A percentile compares a stretch with the other conserved stretches of the same genome.
These are phyloP conservation scores for Trichoderma atroviride DNA, from an alignment of 2,329 filamentous ascomycete genomes.

Conservation along the genomic window DNA sequence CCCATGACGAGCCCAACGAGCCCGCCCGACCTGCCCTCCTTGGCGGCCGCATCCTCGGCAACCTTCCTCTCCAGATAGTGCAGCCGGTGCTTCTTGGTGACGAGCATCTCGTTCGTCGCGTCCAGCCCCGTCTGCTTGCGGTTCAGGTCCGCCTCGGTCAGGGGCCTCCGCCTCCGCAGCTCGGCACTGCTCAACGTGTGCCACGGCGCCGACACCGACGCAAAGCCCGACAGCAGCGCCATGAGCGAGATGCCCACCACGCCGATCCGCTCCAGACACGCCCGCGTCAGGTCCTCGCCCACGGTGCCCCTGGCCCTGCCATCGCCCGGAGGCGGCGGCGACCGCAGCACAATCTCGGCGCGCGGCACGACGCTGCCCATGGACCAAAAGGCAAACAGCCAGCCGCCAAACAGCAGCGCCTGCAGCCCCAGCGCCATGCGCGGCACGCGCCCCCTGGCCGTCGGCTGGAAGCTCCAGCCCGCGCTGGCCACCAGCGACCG, in stretches of 20 bases:
- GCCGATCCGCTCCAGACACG: conserved; percentile 70
- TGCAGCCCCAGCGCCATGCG: conserved; percentile 68
- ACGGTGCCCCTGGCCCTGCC: neutral
- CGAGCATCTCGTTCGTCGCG: conserved; percentile 77
- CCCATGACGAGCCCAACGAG: conserved; percentile 76
- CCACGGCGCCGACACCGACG: conserved; percentile 85
- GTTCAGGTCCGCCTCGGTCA: conserved; percentile 73
- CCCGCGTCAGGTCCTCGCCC: conserved; percentile 49
- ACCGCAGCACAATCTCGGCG: conserved; percentile 15
- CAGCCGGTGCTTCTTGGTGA: conserved; percentile 72
- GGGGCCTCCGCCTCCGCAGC: conserved; percentile 53
- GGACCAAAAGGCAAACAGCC: conserved; percentile 78
- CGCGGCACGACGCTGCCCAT: conserved; percentile 64
- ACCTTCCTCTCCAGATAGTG: conserved; percentile 69
- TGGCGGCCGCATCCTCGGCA: conserved; percentile 45
- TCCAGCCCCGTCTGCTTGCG: conserved; percentile 79
- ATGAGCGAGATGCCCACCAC: conserved; percentile 85
- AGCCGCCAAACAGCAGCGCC: conserved; percentile 61
- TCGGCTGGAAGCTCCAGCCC: conserved; percentile 65
- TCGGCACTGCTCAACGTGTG: conserved; percentile 71
- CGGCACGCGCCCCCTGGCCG: conserved; percentile 57
- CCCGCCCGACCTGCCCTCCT: conserved; percentile 43
- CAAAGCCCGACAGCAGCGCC: conserved; percentile 86
- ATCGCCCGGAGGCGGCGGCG: conserved; percentile 27
- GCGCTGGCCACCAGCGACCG: conserved; percentile 61